Evolutionary conservation across 2,329 filamentous ascomycete genomes (phyloP).

Genomic region (Pseudogymnoascus verrucosus): DNA sequence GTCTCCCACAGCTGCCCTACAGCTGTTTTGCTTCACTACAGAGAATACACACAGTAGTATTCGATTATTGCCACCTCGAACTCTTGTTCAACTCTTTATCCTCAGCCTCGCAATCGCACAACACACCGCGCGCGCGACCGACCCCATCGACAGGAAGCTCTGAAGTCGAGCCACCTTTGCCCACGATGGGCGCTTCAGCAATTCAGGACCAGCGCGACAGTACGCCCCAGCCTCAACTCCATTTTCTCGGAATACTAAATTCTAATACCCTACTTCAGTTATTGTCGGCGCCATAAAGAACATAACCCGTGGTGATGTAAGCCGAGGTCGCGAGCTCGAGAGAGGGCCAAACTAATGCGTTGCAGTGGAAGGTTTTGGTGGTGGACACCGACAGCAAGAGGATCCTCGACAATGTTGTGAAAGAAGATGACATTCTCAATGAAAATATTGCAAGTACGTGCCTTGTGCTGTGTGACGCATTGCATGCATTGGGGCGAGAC

Average conservation of each 20-base stretch:
- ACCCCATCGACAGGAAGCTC: background rate
- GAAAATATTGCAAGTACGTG: constrained; percentile 84
- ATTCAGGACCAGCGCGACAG: constrained; percentile 77
- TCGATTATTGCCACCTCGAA: background rate
- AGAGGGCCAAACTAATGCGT: constrained; percentile 15
- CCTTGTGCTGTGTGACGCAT: background rate
- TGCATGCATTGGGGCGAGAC: constrained; percentile 12
- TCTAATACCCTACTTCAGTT: constrained; percentile 38
- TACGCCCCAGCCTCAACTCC: constrained; percentile 33
- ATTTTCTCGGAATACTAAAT: background rate
- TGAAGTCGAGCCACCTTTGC: constrained; percentile 20
- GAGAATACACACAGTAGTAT: background rate
- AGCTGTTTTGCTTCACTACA: background rate
- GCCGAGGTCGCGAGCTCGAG: constrained; percentile 22
- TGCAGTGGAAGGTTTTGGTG: constrained; percentile 92
- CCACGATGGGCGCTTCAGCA: constrained; percentile 74
- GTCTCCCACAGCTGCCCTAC: background rate
- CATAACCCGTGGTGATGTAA: constrained; percentile 74
- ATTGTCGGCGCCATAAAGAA: constrained; percentile 67
- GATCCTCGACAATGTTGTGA: constrained; percentile 82
- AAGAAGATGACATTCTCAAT: constrained; percentile 95
- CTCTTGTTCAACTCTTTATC: background rate
- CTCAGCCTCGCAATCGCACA: background rate
- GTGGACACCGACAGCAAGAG: constrained; percentile 77
- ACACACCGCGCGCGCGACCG: background rate